Percentiles rank a stretch among this genome's conserved stretches.
Conservation (phyloP, 2,329 filamentous ascomycete genomes). For the Ascochyta lentis region DNA sequence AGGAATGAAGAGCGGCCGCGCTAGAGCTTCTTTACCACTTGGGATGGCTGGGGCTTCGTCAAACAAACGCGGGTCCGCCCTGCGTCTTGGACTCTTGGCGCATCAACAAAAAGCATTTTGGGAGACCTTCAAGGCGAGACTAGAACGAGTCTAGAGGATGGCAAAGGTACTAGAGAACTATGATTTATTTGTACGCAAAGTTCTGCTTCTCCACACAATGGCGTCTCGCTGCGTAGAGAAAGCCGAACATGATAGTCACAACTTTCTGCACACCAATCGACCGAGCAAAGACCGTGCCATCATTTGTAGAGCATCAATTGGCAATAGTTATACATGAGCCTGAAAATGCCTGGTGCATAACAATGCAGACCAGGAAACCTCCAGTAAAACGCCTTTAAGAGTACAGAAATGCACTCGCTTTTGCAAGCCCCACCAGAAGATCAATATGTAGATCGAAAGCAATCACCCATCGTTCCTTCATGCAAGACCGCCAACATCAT, state of each 20-base stretch:
- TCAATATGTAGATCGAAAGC: constrained; percentile 36
- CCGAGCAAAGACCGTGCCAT: constrained; percentile 6
- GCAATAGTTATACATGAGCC: constrained; percentile 34
- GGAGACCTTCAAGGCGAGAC: no score
- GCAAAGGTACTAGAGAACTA: no score
- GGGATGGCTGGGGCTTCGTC: constrained; percentile 5
- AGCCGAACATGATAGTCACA: no score
- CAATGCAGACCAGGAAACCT: constrained; percentile 25
- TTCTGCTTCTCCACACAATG: no score
- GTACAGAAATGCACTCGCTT: constrained; percentile 32
- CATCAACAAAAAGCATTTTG: background rate
- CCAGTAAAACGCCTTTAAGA: constrained; percentile 39
- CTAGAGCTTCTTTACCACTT: no score
- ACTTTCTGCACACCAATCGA: background rate
- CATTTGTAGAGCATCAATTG: constrained; percentile 1
- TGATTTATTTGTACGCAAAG: no score
- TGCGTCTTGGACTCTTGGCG: constrained; percentile 14
- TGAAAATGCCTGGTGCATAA: constrained; percentile 25
- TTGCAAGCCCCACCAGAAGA: constrained; percentile 33
- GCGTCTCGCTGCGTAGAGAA: no score
- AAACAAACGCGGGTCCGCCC: constrained; percentile 17
- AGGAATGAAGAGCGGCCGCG: no score
- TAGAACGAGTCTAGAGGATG: no score
- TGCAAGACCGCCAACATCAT: constrained; percentile 11
- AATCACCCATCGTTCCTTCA: constrained; percentile 12